Evolutionary conservation across 768 basidiomycete genomes (phyloP), one percentile per base, ranked within the genome.

Genomic region (Boletus rubroflammeus): DNA sequence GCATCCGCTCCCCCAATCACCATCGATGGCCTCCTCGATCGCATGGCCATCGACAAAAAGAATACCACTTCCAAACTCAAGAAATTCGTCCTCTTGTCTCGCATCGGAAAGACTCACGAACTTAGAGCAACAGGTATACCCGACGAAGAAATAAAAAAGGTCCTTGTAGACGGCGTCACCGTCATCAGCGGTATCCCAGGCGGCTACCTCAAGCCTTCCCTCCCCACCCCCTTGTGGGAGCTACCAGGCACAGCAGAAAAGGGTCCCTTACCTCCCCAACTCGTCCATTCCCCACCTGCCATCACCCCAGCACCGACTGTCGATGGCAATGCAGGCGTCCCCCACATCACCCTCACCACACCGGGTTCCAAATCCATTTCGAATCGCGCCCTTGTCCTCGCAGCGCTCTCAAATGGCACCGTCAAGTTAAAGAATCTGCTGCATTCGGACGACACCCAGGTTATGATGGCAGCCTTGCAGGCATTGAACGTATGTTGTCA

Each of bases 1-100:
- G 64, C 59, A 10, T 61, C 58, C 0, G 60, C 55, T 0, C 60
- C 65, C 1, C 49, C 48, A n/a, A 54, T 67, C 28, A 85, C 85
- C 15, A 86, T 95, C 50, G 84, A 90, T 47, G 80, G 83, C 15
- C 77, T 99, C 11, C 79, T 98, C 38, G 92, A 97, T 68, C 88
- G 96, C 66, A 98, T 98, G 96, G 82, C 79, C 55, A 82, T 96
- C 57, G 95, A 99, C 79, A 99, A 99, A 78, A 98, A 99, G 80
- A 98, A 98, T 69, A 86, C 86, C 54, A 95, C 96, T 0, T 72
- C 81, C 2, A 85, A 85, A 67, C 55, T 67, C 47, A 99, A 98
- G 78, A 98, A 96, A 75, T 81, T 98, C 56, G 97, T 98, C 50
- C 78, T 99, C 42, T 80, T 98, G 38, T 87, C 87, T 41, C 81